phyloP scores from a whole-genome alignment of 352 stramenopile species.

The Achlya hypogyna region DNA sequence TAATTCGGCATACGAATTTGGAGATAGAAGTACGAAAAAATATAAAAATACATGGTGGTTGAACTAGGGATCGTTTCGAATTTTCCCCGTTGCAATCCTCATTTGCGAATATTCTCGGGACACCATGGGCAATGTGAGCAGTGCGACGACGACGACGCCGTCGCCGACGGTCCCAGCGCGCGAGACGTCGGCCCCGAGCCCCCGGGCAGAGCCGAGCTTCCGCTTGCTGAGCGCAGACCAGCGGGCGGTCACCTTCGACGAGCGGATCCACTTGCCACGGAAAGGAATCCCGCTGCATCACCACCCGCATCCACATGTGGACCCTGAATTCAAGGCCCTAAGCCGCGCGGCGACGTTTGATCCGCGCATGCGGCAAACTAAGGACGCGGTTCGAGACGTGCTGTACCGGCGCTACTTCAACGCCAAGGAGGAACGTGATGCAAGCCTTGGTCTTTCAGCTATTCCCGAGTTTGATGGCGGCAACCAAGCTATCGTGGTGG shows the following conservation, averaged over 20 bases:
- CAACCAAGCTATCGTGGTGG: conserved; percentile 74
- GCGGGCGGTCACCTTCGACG: conserved; percentile 72
- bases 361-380: conserved; percentile 46
- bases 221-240: conserved; percentile 58
- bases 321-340: conserved; percentile 56
- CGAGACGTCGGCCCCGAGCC: not conserved
- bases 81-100: not conserved
- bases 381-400: conserved; percentile 68
- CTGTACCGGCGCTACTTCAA: conserved; percentile 79
- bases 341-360: conserved; percentile 74
- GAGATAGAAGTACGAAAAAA: not conserved
- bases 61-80: not conserved
- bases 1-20: not conserved
- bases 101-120: not conserved
- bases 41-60: not conserved
- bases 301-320: conserved; percentile 1
- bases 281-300: conserved; percentile 16
- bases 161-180: not conserved
- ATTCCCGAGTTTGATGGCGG: conserved; percentile 34
- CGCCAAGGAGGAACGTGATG: conserved; percentile 49
- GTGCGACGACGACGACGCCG: not conserved
- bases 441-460: conserved; percentile 34
- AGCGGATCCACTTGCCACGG: conserved; percentile 52
- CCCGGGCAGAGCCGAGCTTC: not conserved
- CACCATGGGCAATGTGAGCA: not conserved